Conservation (phyloP, 2,329 filamentous ascomycete species). For the Madurella fahalii region DNA sequence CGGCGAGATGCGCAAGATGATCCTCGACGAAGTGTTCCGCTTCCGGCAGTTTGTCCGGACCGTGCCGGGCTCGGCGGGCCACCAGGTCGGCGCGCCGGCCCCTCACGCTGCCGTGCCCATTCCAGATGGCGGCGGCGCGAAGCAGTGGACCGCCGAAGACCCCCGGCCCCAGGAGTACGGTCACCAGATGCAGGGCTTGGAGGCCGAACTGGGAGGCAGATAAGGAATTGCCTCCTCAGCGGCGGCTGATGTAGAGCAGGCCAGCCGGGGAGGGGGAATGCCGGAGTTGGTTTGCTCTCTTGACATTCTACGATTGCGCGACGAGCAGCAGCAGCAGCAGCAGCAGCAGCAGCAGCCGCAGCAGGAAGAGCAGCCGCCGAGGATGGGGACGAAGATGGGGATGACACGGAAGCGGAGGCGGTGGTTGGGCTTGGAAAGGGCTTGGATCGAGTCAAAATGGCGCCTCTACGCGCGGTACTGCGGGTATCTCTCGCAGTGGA, state of each 20-base stretch:
- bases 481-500: neutral
- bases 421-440: neutral
- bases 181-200: slow-evolving; percentile 46
- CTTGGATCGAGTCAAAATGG: slow-evolving; percentile 3
- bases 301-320: no score
- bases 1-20: slow-evolving; percentile 92
- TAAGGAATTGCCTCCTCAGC: slow-evolving; percentile 6
- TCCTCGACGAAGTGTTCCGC: slow-evolving; percentile 84
- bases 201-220: slow-evolving; percentile 54
- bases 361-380: neutral
- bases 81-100: slow-evolving; percentile 29
- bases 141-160: slow-evolving; percentile 57
- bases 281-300: neutral
- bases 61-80: slow-evolving; percentile 38
- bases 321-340: no score
- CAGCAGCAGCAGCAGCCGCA: no score
- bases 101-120: slow-evolving; percentile 47
- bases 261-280: neutral
- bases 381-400: no score
- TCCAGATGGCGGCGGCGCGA: slow-evolving; percentile 38
- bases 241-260: no score
- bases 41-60: slow-evolving; percentile 67
- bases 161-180: slow-evolving; percentile 58
- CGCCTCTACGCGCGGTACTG: slow-evolving; percentile 1
- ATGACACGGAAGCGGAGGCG: neutral